Evolutionary conservation across 352 stramenopile species (phyloP), one percentile per base, ranked within the genome.

Genomic region (Phytopythium kandeliae): DNA sequence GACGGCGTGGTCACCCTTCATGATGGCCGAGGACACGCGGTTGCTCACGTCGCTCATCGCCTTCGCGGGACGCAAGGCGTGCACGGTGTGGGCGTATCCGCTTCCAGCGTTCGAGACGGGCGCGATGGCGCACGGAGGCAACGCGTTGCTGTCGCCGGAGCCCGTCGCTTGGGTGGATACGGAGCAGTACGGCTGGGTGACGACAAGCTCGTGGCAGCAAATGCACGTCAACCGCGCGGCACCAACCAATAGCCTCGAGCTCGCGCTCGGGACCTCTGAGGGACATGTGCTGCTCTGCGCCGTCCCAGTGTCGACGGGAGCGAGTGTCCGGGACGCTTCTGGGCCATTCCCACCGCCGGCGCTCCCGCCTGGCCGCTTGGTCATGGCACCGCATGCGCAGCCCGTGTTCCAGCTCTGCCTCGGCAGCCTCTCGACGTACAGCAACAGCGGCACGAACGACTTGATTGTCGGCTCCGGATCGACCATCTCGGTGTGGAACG

Each of bases 1-100:
- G 11, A 54, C 89, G 16, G 79, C 79, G 16, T 93, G 82, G 82
- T 93, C 82, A 7, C 65, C 69, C 8, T 88, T 88, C 21, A 63
- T 86, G 48, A 48, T 66, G 15, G 71, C 65, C 7, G 6, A 33
- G 2, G 69, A 86, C 24, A 62, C 65, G 31, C 71, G 72, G 15
- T 52, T 52, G 36, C 77, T 65, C 25, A 82, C 68, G 46, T 92
- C 82, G 21, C 56, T 89, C 24, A 72, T 93, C 43, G 79, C 76
- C 13, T 63, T 91, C 25, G 78, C 71, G 1, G 82, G 82, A 19
- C 67, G 75, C 11, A 73, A 71, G 49, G 55, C 89, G 33, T 72
- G 72, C 46, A 91, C 82, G 0, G 58, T 93, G 40, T 93, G 82
- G 82, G 67, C 60, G 4, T 93, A 86, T 54, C 58, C 60, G 33